Evolutionary conservation across 2,329 filamentous ascomycete species (phyloP).

Genomic region (Botrytis fragariae): DNA sequence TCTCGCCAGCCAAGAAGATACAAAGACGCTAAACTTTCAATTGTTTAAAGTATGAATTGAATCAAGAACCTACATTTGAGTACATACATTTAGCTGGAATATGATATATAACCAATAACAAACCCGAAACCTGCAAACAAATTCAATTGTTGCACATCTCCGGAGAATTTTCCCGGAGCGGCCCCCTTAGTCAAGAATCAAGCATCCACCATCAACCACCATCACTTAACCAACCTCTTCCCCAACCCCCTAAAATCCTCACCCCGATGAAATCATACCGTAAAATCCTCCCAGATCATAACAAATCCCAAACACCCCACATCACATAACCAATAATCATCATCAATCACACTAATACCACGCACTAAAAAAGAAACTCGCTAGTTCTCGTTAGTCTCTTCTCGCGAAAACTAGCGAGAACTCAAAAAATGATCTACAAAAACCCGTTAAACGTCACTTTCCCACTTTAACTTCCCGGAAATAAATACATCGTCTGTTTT

Average conservation of each 20-base stretch:
- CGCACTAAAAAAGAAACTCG: not conserved
- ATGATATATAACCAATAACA: too few relatives aligned
- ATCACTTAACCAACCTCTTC: not conserved
- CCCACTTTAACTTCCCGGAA: not conserved
- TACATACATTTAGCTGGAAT: too few relatives aligned
- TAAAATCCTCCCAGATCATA: too few relatives aligned
- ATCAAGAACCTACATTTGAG: too few relatives aligned
- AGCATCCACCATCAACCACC: not conserved
- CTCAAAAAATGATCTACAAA: not conserved
- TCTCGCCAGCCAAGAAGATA: not conserved
- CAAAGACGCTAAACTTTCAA: not conserved
- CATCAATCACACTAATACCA: not conserved
- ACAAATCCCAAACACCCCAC: not conserved
- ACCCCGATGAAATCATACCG: too few relatives aligned
- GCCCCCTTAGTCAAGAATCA: too few relatives aligned
- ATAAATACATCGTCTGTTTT: not conserved
- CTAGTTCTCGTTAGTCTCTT: not conserved
- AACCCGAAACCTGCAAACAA: too few relatives aligned
- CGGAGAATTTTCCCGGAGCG: not conserved
- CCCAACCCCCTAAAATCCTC: not conserved
- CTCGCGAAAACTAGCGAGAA: conserved; percentile 5
- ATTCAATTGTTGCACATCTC: not conserved
- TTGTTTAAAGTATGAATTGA: too few relatives aligned
- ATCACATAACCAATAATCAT: not conserved
- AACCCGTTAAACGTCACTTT: not conserved